A percentile compares a stretch with the other conserved stretches of the same genome.
These are phyloP conservation scores for Sistotremastrum suecicum DNA, from an alignment of 768 basidiomycete species.

Conservation along the genomic window DNA sequence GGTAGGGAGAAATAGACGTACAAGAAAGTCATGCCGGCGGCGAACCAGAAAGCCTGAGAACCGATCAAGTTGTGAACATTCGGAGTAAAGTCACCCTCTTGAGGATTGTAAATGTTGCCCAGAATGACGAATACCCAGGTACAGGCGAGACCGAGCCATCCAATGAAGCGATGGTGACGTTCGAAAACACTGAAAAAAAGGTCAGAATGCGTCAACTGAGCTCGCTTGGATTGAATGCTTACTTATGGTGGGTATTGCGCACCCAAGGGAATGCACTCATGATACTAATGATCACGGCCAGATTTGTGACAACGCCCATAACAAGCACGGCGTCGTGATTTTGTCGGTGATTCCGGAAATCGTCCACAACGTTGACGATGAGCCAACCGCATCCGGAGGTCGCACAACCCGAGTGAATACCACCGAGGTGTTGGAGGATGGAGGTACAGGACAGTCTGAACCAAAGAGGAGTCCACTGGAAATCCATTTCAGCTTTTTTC, in stretches of 20 bases:
- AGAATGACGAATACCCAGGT: slow-evolving; percentile 30
- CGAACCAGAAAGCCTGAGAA: slow-evolving; percentile 31
- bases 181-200: slow-evolving; percentile 22
- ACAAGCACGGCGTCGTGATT: slow-evolving; percentile 23
- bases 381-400: slow-evolving; percentile 24
- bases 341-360: slow-evolving; percentile 21
- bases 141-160: slow-evolving; percentile 17
- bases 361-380: slow-evolving; percentile 20
- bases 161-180: slow-evolving; percentile 28
- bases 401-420: slow-evolving; percentile 31
- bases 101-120: slow-evolving; percentile 22
- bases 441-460: slow-evolving; percentile 25
- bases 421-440: slow-evolving; percentile 24
- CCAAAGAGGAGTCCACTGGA: slow-evolving; percentile 27
- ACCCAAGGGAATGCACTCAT: slow-evolving; percentile 28
- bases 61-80: slow-evolving; percentile 18
- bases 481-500: neutral
- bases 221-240: slow-evolving; percentile 7
- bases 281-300: slow-evolving; percentile 23
- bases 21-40: slow-evolving; percentile 26
- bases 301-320: slow-evolving; percentile 24
- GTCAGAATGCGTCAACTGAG: slow-evolving; percentile 5
- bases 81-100: slow-evolving; percentile 20
- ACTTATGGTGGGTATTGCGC: slow-evolving; percentile 29
- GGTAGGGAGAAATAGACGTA: slow-evolving; percentile 9